Conservation (phyloP, 1,284 basidiomycete genomes). For the Ganoderma lucidum region DNA sequence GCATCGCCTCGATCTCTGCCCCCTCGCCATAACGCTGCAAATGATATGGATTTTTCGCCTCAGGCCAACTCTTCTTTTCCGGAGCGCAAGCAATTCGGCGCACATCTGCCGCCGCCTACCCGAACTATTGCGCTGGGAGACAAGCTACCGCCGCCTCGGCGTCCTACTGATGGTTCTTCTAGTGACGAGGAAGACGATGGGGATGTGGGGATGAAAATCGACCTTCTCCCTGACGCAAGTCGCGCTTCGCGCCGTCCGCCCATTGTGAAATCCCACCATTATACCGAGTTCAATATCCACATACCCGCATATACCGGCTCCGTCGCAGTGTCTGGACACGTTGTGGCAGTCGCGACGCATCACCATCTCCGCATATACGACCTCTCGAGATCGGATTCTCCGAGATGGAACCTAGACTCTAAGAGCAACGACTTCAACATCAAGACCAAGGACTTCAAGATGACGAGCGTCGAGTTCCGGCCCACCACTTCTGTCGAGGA, state of each 20-base stretch:
- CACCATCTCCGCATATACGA: conserved; percentile 76
- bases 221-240: conserved; percentile 83
- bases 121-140: conserved; percentile 73
- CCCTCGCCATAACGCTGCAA: conserved; percentile 29
- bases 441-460: conserved; percentile 69
- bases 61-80: conserved; percentile 13
- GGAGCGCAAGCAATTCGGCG: conserved; percentile 58
- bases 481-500: conserved; percentile 50
- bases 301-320: conserved; percentile 64
- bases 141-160: conserved; percentile 67
- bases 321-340: conserved; percentile 67
- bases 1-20: conserved; percentile 24
- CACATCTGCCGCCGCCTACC: conserved; percentile 71
- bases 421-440: conserved; percentile 62
- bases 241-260: conserved; percentile 86
- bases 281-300: conserved; percentile 57
- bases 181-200: conserved; percentile 51
- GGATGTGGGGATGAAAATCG: conserved; percentile 48
- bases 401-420: conserved; percentile 64
- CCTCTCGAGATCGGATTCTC: conserved; percentile 54
- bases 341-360: conserved; percentile 66
- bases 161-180: conserved; percentile 52
- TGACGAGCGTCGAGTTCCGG: conserved; percentile 82
- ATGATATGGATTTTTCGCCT: conserved; percentile 22
- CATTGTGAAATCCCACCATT: conserved; percentile 49